Evolutionary conservation across 805 yeast genomes (phyloP).

Genomic region (Candida yuanshanica): DNA sequence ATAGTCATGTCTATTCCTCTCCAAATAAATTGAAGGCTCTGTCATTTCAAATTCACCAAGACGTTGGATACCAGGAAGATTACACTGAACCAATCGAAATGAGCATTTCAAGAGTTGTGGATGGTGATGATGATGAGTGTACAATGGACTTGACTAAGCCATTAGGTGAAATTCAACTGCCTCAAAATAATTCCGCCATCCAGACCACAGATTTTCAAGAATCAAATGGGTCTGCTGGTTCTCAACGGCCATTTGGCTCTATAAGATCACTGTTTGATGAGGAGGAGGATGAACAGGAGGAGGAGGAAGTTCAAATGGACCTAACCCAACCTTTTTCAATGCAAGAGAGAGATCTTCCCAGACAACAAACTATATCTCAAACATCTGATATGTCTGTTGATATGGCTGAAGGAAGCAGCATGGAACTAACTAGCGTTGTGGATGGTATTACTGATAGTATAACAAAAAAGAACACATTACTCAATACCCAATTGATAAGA

Average conservation of each 20-base stretch:
- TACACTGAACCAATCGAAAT: constrained; percentile 16
- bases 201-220: constrained; percentile 1
- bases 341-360: neutral
- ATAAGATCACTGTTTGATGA: constrained; percentile 22
- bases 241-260: constrained; percentile 22
- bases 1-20: constrained; percentile 18
- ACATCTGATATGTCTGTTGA: neutral
- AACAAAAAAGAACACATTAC: constrained; percentile 18
- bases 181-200: neutral
- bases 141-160: constrained; percentile 26
- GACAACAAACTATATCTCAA: neutral
- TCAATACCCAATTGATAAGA: constrained; percentile 10
- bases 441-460: constrained; percentile 11
- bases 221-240: constrained; percentile 3
- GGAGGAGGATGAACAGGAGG: constrained; percentile 12
- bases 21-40: constrained; percentile 10
- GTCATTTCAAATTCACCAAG: constrained; percentile 18
- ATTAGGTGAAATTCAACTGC: constrained; percentile 17
- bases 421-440: constrained; percentile 17
- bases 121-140: constrained; percentile 13
- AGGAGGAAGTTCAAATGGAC: constrained; percentile 22
- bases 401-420: constrained; percentile 8
- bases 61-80: constrained; percentile 8
- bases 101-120: constrained; percentile 13
- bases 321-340: constrained; percentile 18